Base-by-base conservation (phyloP, 2,329 filamentous ascomycete genomes). In the Arthrocladium fulminans region DNA sequence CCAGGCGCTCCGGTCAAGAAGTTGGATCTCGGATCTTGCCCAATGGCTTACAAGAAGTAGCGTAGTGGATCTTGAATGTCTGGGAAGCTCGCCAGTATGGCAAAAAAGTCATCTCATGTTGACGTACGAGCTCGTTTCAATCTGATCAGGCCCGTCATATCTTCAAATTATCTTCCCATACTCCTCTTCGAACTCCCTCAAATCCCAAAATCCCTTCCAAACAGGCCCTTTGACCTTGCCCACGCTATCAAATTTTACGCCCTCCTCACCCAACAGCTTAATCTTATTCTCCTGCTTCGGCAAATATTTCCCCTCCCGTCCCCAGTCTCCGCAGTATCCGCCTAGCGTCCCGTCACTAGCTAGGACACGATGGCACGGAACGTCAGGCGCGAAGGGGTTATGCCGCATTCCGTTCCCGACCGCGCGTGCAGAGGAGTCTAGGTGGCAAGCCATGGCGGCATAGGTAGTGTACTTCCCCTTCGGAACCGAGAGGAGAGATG, bases 381-480 rank as follows among this genome's bases (percentile, higher is more conserved):
- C 67, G 15, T 64, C 61, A 1, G 68, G 68, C 6, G 68, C 67
- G 39, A 67, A 70, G 0, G 67, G 66, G 45, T 70, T 69, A 45
- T 65, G 66, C 13, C 66, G 57, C 57, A 70, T 63, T 0, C 66
- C 67, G 35, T 61, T 65, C 2, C 68, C 67, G 2, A 71, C 63
- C 2, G 67, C 66, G 30, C 67, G 59, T 2, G 43, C 58, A 61
- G 25, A 47, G 48, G 54, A 52, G 12, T 27, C 34, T 7, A 59
- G 51, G 13, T 83, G 76, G 7, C 73, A 73, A 0, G 88, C 80
- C 46, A 94, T 71, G 1, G 83, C 73, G 2, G 77, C 83, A 67
- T 95, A 94, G 0, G 87, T 90, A 0, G 84, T 87, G 60, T 88
- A 83, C 47, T 73, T 73, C 25, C 88, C 88, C 13, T 68, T 65